Conservation (phyloP, 768 basidiomycete species). For the Lactarius sanguifluus region DNA sequence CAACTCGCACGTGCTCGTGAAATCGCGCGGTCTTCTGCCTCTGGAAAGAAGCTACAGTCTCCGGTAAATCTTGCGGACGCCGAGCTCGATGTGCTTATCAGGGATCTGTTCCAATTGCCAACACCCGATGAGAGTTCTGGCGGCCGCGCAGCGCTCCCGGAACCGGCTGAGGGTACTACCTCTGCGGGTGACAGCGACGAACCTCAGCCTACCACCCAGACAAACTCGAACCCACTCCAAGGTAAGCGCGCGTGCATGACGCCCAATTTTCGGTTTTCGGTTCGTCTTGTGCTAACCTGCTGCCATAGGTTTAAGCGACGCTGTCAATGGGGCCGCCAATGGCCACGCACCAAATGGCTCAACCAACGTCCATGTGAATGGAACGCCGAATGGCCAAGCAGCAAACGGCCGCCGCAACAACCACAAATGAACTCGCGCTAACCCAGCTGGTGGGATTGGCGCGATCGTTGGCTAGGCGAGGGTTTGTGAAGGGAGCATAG, state of each 20-base stretch:
- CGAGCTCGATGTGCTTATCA: constrained; percentile 25
- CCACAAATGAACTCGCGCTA: constrained; percentile 7
- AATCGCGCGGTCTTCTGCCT: constrained; percentile 20
- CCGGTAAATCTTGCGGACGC: constrained; percentile 4
- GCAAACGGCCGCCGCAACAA: constrained; percentile 2
- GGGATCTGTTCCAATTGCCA: constrained; percentile 23
- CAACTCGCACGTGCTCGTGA: constrained; percentile 57
- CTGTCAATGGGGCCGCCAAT: constrained; percentile 3
- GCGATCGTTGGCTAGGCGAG: background rate
- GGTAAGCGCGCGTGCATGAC: constrained; percentile 21
- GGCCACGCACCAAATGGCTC: background rate
- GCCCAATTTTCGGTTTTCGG: background rate
- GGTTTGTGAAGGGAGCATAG: background rate
- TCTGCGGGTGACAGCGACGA: background rate
- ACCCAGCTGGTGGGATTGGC: background rate
- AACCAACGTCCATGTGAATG: background rate
- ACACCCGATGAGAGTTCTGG: background rate
- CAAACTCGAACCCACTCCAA: constrained; percentile 8
- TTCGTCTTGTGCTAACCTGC: constrained; percentile 14
- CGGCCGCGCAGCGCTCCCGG: background rate
- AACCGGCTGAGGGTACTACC: background rate
- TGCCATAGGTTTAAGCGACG: constrained; percentile 3
- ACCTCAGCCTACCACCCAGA: constrained; percentile 5
- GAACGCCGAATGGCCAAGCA: constrained; percentile 11
- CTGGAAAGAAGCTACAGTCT: background rate